phyloP scores from a whole-genome alignment of 208 protist genomes.

The Trypanosoma rangeli region DNA sequence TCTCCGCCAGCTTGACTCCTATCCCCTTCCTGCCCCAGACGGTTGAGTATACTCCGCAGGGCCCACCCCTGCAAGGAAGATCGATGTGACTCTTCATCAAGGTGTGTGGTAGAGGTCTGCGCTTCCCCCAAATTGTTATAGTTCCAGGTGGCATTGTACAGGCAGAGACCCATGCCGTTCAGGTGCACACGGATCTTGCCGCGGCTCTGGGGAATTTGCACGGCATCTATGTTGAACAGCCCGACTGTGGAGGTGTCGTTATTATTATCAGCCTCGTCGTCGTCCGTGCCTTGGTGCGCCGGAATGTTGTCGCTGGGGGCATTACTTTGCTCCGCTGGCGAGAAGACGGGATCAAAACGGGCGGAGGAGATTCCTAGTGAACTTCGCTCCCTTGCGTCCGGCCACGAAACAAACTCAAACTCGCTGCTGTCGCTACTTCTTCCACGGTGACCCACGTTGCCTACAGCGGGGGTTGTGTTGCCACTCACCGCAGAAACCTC shows the following conservation, averaged over 20 bases:
- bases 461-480: neutral
- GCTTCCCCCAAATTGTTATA: conserved; percentile 53
- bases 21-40: neutral
- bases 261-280: neutral
- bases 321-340: conserved; percentile 11
- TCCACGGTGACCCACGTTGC: neutral
- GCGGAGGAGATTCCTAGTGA: neutral
- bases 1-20: neutral
- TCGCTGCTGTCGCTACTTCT: neutral
- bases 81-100: neutral
- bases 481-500: neutral
- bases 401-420: neutral
- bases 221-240: conserved; percentile 52
- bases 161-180: conserved; percentile 73
- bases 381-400: neutral
- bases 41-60: conserved; percentile 1
- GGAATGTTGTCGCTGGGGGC: neutral
- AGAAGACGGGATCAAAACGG: neutral
- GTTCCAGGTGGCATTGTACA: conserved; percentile 87
- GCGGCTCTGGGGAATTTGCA: conserved; percentile 54
- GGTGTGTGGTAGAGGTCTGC: neutral
- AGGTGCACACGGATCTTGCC: conserved; percentile 76
- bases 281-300: neutral
- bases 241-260: conserved; percentile 44
- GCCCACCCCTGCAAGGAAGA: conserved; percentile 3